Conservation (phyloP, 2,329 filamentous ascomycete species). For the Berkeleyomyces basicola region DNA sequence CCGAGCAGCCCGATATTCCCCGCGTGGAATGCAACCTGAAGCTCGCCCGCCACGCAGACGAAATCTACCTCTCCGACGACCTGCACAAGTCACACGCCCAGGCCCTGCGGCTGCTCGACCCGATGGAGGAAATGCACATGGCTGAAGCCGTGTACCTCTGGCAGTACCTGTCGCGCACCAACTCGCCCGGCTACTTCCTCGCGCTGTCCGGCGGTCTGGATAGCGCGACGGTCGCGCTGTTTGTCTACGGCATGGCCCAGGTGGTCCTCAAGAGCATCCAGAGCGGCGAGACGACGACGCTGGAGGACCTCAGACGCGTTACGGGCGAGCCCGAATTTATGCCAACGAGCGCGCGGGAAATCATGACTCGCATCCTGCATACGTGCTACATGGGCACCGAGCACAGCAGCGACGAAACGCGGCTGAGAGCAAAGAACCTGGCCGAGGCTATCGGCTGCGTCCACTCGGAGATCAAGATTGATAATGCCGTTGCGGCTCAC, state of each 20-base stretch:
- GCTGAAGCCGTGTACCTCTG: conserved; percentile 27
- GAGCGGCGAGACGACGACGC: conserved; percentile 18
- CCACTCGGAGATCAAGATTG: conserved; percentile 60
- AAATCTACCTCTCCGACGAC: conserved; percentile 20
- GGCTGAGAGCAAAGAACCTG: conserved; percentile 44
- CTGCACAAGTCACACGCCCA: conserved; percentile 15
- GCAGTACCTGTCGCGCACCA: conserved; percentile 37
- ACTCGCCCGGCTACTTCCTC: conserved; percentile 34
- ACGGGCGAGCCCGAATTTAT: conserved; percentile 24
- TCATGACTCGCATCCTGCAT: conserved; percentile 27
- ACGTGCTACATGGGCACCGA: conserved; percentile 43
- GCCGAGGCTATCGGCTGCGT: conserved; percentile 48
- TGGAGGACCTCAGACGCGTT: conserved; percentile 18
- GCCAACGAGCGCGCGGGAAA: conserved; percentile 39
- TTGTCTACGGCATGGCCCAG: conserved; percentile 34
- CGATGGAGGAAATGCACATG: conserved; percentile 21
- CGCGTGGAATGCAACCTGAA: conserved; percentile 20
- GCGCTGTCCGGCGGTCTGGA: conserved; percentile 27
- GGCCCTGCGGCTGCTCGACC: conserved; percentile 17
- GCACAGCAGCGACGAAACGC: conserved; percentile 41
- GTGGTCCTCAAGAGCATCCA: conserved; percentile 37
- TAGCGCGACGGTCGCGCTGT: conserved; percentile 17
- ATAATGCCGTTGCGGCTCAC: conserved; percentile 44
- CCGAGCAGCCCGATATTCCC: conserved; percentile 22
- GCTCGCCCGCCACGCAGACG: conserved; percentile 16